Evolutionary conservation across 805 yeast genomes (phyloP).

Genomic region (Zygotorulaspora danielsina): DNA sequence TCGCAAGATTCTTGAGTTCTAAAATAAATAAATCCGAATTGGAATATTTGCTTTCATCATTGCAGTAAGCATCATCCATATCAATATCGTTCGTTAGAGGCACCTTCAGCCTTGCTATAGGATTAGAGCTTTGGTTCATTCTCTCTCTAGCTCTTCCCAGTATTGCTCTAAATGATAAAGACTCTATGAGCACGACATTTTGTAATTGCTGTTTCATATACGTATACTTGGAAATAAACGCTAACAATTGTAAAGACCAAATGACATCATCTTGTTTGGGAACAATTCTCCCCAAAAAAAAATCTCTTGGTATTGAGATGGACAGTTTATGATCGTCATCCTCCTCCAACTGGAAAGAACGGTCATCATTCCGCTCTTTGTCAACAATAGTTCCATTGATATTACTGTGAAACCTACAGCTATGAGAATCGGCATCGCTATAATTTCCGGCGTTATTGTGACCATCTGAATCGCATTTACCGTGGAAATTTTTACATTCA

Average conservation of each 20-base stretch:
- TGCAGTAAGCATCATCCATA: conserved; percentile 9
- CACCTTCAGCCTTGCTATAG: background rate
- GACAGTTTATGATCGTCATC: conserved; percentile 20
- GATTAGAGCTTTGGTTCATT: background rate
- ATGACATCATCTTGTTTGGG: conserved; percentile 92
- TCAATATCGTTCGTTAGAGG: conserved; percentile 6
- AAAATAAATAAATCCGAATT: conserved; percentile 17
- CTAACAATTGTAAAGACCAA: conserved; percentile 88
- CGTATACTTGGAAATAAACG: conserved; percentile 90
- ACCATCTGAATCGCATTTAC: conserved; percentile 2
- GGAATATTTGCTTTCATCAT: conserved; percentile 7
- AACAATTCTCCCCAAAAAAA: conserved; percentile 66
- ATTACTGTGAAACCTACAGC: background rate
- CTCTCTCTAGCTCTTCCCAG: conserved; percentile 20
- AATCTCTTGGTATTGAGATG: conserved; percentile 47
- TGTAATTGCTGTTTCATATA: conserved; percentile 70
- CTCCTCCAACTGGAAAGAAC: conserved; percentile 16
- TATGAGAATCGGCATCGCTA: conserved; percentile 1
- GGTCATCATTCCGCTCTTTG: conserved; percentile 6
- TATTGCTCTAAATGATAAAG: conserved; percentile 51
- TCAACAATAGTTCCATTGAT: conserved; percentile 7
- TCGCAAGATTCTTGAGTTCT: conserved; percentile 16
- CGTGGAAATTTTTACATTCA: conserved; percentile 3
- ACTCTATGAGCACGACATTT: conserved; percentile 68
- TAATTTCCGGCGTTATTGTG: background rate